Percentiles rank a stretch among this genome's conserved stretches.
Conservation (phyloP, 192 early-diverging fungal genomes). For the Backusella australiensis region DNA sequence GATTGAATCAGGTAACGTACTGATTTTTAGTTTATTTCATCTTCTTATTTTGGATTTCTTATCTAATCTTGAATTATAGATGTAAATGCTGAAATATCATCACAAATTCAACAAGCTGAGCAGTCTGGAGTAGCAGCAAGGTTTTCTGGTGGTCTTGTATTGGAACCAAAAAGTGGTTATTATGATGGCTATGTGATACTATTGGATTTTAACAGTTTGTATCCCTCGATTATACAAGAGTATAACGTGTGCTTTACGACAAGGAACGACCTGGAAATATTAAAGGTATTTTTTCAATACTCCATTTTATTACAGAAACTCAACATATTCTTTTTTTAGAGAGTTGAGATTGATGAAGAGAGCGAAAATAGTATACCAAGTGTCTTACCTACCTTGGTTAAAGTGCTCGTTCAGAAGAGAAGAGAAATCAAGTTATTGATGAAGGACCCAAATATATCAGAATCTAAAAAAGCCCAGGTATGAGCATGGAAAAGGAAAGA, state of each 20-base stretch:
- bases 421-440: conserved; percentile 86
- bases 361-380: conserved; percentile 61
- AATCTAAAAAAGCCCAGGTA: conserved; percentile 49
- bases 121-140: not conserved
- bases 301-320: not conserved
- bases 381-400: conserved; percentile 83
- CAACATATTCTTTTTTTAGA: not conserved
- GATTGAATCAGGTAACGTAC: not conserved
- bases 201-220: conserved; percentile 98
- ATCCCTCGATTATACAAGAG: conserved; percentile 99
- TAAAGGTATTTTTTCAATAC: not conserved
- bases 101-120: not conserved
- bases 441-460: conserved; percentile 64
- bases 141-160: conserved; percentile 91
- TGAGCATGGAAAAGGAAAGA: not conserved
- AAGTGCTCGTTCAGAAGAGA: conserved; percentile 86
- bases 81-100: not conserved
- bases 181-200: conserved; percentile 94
- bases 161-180: conserved; percentile 96
- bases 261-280: not conserved
- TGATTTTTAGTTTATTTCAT: not conserved
- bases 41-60: conserved; percentile 26
- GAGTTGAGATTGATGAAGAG: not conserved
- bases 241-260: conserved; percentile 99
- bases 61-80: not conserved